Evolutionary conservation across 1,139 yeast genomes (phyloP), one percentile per base, ranked within the genome.

Genomic region (Nakaseomyces nivariensis): DNA sequence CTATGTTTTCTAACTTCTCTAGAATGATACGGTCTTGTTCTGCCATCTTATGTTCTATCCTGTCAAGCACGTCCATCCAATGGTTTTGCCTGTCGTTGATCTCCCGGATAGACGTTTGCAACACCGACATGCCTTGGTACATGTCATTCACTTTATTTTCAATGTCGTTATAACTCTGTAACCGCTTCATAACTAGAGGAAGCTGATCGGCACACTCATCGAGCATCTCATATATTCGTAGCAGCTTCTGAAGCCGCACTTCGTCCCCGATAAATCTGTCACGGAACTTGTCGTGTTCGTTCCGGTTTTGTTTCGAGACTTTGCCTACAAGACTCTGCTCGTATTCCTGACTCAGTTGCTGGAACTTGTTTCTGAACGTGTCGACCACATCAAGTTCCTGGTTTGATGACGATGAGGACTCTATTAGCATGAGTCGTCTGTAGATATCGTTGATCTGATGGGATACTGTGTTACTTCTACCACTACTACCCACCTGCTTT

Each of bases 61-160:
- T 50, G 1, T 59, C 56, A n/a, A 79, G 58, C 0, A 73, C 62
- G 5, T 59, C 54, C 45, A 70, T 70, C 86, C 76, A 72, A 24
- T 62, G 54, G 0, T 54, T 55, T 43, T 78, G 56, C 45, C 78
- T 56, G 4, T 65, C 64, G 4, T 58, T 56, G 13, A 81, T 56
- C 43, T 60, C 57, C 7, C 53, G 49, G 48, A 17, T 17, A 17
- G 22, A 17, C 22, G 22, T 17, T 17, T 78, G 80, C 36, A 79
- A 53, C 52, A 78, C 78, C 46, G 72, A 67, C 52, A 83, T 75
- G 13, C 78, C 62, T 47, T 66, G 69, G 34, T 80, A 69, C 1
- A 85, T 79, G 52, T 77, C 81, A 47, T 75, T 72, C 40, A 82
- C 74, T 38, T 72, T 75, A 5, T 70, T 56, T 57, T 80, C 84